Evolutionary conservation across 164 flowering plant species (phyloP).

Genomic region (Vitis vinifera): ASM3070453v1 NC_081815.1:3711001-3711500

Average conservation of each 20-base stretch:
- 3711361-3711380: conserved; percentile 81
- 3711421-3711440: conserved; percentile 92
- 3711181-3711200: conserved; percentile 8
- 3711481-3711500: conserved; percentile 96
- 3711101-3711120: conserved; percentile 97
- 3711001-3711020: conserved; percentile 88
- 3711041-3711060: conserved; percentile 98
- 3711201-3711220: conserved; percentile 88
- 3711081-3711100: conserved; percentile 98
- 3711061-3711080: conserved; percentile 99
- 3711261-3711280: conserved; percentile 99
- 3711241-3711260: conserved; percentile 95
- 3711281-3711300: conserved; percentile 94
- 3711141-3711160: background rate
- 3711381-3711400: conserved; percentile 99
- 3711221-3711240: conserved; percentile 96
- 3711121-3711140: conserved; percentile 55
- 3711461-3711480: conserved; percentile 88
- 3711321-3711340: conserved; percentile 85
- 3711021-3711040: conserved; percentile 95
- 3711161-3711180: background rate
- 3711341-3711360: conserved; percentile 99
- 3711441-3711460: conserved; percentile 94
- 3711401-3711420: conserved; percentile 99
- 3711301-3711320: conserved; percentile 96